Conservation (phyloP, 2,329 filamentous ascomycete species). For the Fusarium euwallaceae region DNA sequence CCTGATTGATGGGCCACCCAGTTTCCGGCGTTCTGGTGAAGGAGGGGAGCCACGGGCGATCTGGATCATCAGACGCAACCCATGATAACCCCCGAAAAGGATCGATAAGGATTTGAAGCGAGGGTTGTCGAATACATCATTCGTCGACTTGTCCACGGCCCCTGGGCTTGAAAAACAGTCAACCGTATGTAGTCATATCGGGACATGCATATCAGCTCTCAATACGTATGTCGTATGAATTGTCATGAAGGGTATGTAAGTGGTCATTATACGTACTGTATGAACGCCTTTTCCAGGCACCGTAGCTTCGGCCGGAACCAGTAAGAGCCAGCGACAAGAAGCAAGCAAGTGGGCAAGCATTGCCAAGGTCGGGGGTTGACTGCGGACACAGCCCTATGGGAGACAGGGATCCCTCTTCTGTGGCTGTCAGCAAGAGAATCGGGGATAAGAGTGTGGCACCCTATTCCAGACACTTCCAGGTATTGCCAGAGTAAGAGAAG, state of each 20-base stretch:
- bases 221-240: background rate
- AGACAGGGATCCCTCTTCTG: slow-evolving; percentile 33
- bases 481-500: background rate
- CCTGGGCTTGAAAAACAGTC: background rate
- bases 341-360: slow-evolving; percentile 37
- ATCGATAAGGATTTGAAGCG: background rate
- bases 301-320: slow-evolving; percentile 8
- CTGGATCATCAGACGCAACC: slow-evolving; percentile 19
- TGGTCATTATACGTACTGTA: background rate
- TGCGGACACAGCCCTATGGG: slow-evolving; percentile 44
- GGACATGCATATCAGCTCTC: background rate
- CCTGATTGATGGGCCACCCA: slow-evolving; percentile 28
- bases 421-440: slow-evolving; percentile 32
- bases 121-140: background rate
- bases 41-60: slow-evolving; percentile 39
- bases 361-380: slow-evolving; percentile 31
- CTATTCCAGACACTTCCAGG: slow-evolving; percentile 11
- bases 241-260: background rate
- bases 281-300: background rate
- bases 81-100: slow-evolving; percentile 9
- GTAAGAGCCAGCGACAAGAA: slow-evolving; percentile 14
- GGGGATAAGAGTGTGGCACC: slow-evolving; percentile 16
- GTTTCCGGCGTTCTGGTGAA: slow-evolving; percentile 41
- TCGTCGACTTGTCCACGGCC: background rate
- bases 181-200: background rate